Percentiles rank a stretch among this genome's conserved stretches.
phyloP scores from a whole-genome alignment of 768 basidiomycete genomes.

The Collybia nuda region DNA sequence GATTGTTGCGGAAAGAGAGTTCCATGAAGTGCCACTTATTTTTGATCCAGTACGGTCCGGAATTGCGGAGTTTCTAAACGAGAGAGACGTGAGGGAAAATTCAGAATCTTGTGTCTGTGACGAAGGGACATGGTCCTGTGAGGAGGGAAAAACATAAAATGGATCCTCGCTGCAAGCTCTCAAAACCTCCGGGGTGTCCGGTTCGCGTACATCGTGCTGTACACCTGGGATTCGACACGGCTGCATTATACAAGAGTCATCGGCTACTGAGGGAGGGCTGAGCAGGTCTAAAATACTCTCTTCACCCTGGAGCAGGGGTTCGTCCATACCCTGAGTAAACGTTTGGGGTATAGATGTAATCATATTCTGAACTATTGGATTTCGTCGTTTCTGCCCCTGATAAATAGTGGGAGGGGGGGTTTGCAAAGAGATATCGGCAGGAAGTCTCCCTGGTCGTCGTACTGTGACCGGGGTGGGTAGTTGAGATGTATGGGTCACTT shows the following conservation, averaged over 20 bases:
- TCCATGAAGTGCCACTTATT: too few relatives aligned
- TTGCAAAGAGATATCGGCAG: background rate
- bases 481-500: background rate
- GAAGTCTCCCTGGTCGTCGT: background rate
- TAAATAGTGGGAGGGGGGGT: slow-evolving; percentile 2
- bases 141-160: background rate
- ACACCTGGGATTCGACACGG: background rate
- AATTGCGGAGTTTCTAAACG: slow-evolving; percentile 2
- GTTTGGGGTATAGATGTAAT: background rate
- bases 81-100: background rate
- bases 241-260: background rate
- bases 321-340: background rate
- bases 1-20: background rate
- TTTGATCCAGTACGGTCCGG: background rate
- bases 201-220: background rate
- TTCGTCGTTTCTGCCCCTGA: background rate
- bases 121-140: slow-evolving; percentile 26
- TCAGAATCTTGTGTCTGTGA: slow-evolving; percentile 30
- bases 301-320: background rate
- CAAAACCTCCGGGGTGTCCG: background rate
- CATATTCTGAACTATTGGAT: background rate
- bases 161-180: background rate
- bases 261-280: background rate
- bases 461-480: background rate
- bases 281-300: background rate